Evolutionary conservation across 345 rosid species (phyloP), one percentile per base, ranked within the genome.

Genomic region (Populus simonii): DNA sequence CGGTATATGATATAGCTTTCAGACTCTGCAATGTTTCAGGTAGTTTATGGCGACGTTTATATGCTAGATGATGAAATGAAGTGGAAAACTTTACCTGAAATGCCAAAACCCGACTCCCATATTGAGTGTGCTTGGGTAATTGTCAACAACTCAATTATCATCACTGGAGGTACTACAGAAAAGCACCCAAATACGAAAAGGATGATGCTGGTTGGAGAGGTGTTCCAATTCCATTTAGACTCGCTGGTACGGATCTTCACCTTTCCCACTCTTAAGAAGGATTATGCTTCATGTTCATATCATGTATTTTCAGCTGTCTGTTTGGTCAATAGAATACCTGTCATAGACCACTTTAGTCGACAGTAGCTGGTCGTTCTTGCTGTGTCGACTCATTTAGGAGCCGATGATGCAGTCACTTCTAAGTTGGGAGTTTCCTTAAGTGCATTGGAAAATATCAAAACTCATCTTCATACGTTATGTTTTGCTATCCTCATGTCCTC

Each of bases 21-120:
- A 29, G 49, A 17, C 71, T 71, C 68, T 73, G 9, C 15, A 12
- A 22, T 55, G 51, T 78, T 86, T 82, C 84, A 91, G 97, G 87
- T 90, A 15, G 90, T 94, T 8, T 93, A 90, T 57, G 71, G 90
- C 31, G 95, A 90, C 80, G 93, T 94, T 66, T 94, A 93, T 85
- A 89, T 90, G 97, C 84, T 94, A 72, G 97, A 94, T 76, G 71
- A 73, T 68, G 86, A 86, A 59, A 89, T 86, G 95, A 89, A 89
- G 83, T 94, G 98, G 98, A 84, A 84, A 79, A 66, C 70, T 75
- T 78, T 92, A 71, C 86, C 94, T 63, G 81, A 92, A 33, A 87
- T 94, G 97, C 97, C 97, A 66, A 93, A 93, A 84, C 89, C 92
- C 18, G 78, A 89, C 84, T 93, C 97, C 43, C 98, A 93, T 77